A percentile compares a stretch with the other conserved stretches of the same genome.
phyloP scores from a whole-genome alignment of 768 basidiomycete species.

The Nidularia pulvinata region DNA sequence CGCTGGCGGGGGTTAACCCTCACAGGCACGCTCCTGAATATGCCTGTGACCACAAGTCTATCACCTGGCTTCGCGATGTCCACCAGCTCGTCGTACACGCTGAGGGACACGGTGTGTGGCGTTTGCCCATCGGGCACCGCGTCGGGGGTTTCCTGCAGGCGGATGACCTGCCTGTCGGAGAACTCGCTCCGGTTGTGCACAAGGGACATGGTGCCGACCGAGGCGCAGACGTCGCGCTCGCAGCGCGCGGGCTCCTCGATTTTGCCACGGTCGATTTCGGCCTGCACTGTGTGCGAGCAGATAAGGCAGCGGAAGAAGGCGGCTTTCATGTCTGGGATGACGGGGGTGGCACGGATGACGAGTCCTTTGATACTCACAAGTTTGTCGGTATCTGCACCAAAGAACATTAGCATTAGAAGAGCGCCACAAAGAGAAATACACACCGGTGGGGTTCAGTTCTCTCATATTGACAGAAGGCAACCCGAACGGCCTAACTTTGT shows the following conservation, averaged over 20 bases:
- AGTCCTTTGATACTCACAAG: constrained; percentile 95
- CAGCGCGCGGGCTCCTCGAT: constrained; percentile 93
- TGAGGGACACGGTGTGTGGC: constrained; percentile 94
- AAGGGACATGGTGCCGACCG: constrained; percentile 89
- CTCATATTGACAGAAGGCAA: constrained; percentile 89
- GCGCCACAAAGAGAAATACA: constrained; percentile 9
- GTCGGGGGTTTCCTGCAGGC: constrained; percentile 97
- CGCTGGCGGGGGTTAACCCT: constrained; percentile 91
- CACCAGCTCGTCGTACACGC: constrained; percentile 98
- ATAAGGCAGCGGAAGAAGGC: constrained; percentile 98
- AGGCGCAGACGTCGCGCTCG: constrained; percentile 90
- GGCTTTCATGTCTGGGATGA: constrained; percentile 99
- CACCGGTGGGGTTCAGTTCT: constrained; percentile 91
- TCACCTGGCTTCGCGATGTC: constrained; percentile 98
- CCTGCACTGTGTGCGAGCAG: constrained; percentile 96
- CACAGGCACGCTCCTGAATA: constrained; percentile 95
- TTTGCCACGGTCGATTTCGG: constrained; percentile 97
- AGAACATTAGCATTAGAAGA: constrained; percentile 1
- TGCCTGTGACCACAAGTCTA: constrained; percentile 86
- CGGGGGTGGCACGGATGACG: constrained; percentile 95
- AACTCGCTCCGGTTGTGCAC: constrained; percentile 98
- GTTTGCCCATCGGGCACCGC: constrained; percentile 98
- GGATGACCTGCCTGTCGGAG: constrained; percentile 92
- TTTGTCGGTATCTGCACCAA: constrained; percentile 88
- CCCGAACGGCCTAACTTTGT: constrained; percentile 94